Percentiles rank a stretch among this genome's conserved stretches.
These are phyloP conservation scores for Selenicereus undatus DNA, from an alignment of 148 eudicot species.

Conservation along the genomic window DNA sequence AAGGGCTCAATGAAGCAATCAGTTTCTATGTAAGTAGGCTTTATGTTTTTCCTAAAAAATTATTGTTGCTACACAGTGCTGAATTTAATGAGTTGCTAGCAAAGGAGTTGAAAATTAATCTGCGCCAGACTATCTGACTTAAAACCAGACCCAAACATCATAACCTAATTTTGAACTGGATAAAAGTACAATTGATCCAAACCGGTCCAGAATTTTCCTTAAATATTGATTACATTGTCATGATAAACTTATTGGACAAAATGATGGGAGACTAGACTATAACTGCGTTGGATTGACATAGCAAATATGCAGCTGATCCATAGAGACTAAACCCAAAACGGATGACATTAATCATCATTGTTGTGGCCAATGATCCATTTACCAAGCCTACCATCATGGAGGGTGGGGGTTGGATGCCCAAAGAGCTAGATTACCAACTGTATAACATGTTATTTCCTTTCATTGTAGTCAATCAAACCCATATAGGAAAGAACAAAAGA, in stretches of 20 bases:
- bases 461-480: slow-evolving; percentile 60
- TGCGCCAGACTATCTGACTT: not conserved
- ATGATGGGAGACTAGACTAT: no score
- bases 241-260: no score
- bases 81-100: not conserved
- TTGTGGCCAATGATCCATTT: no score
- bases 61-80: not conserved
- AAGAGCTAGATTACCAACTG: no score
- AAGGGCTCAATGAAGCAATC: slow-evolving; percentile 82
- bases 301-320: no score
- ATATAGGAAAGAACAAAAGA: slow-evolving; percentile 74
- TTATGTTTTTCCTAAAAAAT: not conserved
- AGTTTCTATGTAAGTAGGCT: slow-evolving; percentile 52
- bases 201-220: no score
- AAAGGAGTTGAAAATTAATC: not conserved
- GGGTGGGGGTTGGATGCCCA: no score
- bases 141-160: not conserved
- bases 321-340: not conserved
- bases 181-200: not conserved
- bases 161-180: not conserved
- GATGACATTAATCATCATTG: no score
- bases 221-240: no score
- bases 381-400: not conserved
- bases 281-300: no score
- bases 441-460: slow-evolving; percentile 15